Evolutionary conservation across 306 rosid genomes (phyloP).

Genomic region (Lathyrus tuberosus): DNA sequence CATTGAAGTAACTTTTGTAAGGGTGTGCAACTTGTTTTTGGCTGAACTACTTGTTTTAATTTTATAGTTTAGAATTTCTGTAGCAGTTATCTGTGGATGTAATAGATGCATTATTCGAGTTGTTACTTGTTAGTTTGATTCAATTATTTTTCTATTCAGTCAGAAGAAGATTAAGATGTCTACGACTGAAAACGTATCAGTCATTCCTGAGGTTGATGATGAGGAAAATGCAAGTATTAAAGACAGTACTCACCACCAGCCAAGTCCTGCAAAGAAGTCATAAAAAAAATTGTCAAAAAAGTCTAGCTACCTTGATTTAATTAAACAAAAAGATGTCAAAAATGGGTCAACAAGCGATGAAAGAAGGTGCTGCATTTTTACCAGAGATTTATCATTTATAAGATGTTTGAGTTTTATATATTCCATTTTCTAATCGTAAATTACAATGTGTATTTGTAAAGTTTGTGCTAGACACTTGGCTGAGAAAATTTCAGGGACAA

Average conservation of each 20-base stretch:
- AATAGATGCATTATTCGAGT: constrained; percentile 19
- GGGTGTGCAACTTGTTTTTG: constrained; percentile 17
- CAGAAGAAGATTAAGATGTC: too few species aligned
- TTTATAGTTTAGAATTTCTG: constrained; percentile 12
- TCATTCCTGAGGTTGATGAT: too few species aligned
- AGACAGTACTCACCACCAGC: constrained; percentile 32
- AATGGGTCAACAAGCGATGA: constrained; percentile 40
- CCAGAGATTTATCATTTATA: too few species aligned
- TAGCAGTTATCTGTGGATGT: constrained; percentile 17
- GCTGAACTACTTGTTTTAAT: not conserved
- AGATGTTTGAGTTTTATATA: too few species aligned
- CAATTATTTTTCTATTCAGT: too few species aligned
- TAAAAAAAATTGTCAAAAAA: constrained; percentile 36
- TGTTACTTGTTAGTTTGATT: too few species aligned
- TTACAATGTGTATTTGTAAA: constrained; percentile 26
- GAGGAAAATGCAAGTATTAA: constrained; percentile 48
- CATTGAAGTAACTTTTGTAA: constrained; percentile 26
- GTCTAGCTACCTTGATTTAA: constrained; percentile 35
- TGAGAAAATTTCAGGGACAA: too few species aligned
- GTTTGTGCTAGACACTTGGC: constrained; percentile 20
- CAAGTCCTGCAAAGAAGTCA: constrained; percentile 48
- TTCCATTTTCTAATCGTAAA: constrained; percentile 25
- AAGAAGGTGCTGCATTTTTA: constrained; percentile 58
- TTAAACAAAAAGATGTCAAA: constrained; percentile 44
- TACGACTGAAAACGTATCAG: too few species aligned